phyloP scores from a whole-genome alignment of 1,139 yeast genomes.

The Debaryomycetaceae sp. region DNA sequence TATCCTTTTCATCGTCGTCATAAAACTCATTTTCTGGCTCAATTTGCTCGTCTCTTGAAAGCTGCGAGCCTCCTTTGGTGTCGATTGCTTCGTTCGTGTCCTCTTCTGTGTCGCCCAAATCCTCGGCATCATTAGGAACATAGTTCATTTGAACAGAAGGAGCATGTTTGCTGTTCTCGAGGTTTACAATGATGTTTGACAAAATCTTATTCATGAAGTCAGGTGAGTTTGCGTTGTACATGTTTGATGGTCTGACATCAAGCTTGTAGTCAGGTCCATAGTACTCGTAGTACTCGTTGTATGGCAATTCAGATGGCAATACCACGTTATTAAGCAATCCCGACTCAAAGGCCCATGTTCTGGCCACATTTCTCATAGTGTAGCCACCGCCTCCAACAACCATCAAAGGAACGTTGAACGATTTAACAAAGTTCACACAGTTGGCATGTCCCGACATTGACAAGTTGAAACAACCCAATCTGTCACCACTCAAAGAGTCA shows the following conservation, averaged over 20 bases:
- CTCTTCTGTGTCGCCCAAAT: conserved; percentile 78
- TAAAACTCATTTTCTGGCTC: conserved; percentile 68
- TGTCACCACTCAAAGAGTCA: conserved; percentile 87
- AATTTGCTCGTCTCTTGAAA: conserved; percentile 71
- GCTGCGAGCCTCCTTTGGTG: conserved; percentile 87
- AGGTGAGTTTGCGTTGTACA: conserved; percentile 94
- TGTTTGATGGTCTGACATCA: conserved; percentile 92
- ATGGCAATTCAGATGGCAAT: conserved; percentile 82
- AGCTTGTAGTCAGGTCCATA: conserved; percentile 94
- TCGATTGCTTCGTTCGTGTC: conserved; percentile 73
- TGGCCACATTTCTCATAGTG: conserved; percentile 93
- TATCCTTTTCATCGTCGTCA: conserved; percentile 56
- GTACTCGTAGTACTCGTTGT: conserved; percentile 94
- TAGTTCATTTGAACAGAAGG: conserved; percentile 93
- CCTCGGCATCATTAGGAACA: conserved; percentile 85
- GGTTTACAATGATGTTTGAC: conserved; percentile 70
- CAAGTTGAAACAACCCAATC: conserved; percentile 88
- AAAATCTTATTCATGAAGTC: conserved; percentile 87
- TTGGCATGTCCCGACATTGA: conserved; percentile 94
- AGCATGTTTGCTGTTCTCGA: conserved; percentile 88
- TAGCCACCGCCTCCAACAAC: conserved; percentile 98
- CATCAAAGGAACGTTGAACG: conserved; percentile 84
- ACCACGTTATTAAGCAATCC: conserved; percentile 80
- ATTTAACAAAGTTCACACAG: conserved; percentile 85
- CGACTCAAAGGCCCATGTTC: conserved; percentile 95